Conservation (phyloP, 805 yeast genomes). For the Candida mattraensis region DNA sequence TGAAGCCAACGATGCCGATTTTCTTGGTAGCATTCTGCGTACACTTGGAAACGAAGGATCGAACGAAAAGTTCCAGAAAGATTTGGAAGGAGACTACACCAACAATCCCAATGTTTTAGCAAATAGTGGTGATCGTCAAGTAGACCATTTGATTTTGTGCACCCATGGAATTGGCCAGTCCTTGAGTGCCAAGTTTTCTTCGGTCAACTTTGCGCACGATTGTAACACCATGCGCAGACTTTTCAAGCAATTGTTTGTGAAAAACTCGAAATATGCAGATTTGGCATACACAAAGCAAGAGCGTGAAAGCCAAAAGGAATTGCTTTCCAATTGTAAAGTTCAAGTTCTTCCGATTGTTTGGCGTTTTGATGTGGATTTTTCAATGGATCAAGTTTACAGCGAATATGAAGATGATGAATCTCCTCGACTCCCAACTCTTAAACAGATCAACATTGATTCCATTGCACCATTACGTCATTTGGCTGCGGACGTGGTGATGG, state of each 20-base stretch:
- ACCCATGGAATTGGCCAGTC: conserved; percentile 95
- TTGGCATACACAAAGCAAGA: conserved; percentile 35
- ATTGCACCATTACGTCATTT: conserved; percentile 73
- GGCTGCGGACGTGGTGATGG: conserved; percentile 84
- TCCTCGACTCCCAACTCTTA: conserved; percentile 56
- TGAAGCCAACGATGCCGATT: conserved; percentile 1
- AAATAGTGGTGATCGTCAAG: conserved; percentile 40
- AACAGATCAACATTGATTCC: conserved; percentile 75
- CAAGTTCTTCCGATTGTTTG: conserved; percentile 91
- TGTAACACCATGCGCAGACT: conserved; percentile 63
- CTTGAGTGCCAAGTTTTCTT: conserved; percentile 73
- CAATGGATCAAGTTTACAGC: conserved; percentile 42
- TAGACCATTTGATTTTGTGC: conserved; percentile 69
- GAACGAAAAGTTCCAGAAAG: conserved; percentile 40
- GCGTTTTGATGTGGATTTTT: conserved; percentile 76
- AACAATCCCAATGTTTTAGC: conserved; percentile 43
- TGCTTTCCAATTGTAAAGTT: conserved; percentile 50
- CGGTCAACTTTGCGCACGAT: conserved; percentile 85
- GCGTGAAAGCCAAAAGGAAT: conserved; percentile 23
- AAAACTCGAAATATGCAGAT: conserved; percentile 41
- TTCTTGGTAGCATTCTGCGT: conserved; percentile 12
- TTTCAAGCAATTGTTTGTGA: conserved; percentile 48
- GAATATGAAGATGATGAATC: conserved; percentile 39
- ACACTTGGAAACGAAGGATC: conserved; percentile 17
- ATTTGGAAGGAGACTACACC: conserved; percentile 50